Percentiles rank a stretch among this genome's conserved stretches.
Evolutionary conservation across 2,329 filamentous ascomycete genomes (phyloP).

Genomic region (Colletotrichum cereale): DNA sequence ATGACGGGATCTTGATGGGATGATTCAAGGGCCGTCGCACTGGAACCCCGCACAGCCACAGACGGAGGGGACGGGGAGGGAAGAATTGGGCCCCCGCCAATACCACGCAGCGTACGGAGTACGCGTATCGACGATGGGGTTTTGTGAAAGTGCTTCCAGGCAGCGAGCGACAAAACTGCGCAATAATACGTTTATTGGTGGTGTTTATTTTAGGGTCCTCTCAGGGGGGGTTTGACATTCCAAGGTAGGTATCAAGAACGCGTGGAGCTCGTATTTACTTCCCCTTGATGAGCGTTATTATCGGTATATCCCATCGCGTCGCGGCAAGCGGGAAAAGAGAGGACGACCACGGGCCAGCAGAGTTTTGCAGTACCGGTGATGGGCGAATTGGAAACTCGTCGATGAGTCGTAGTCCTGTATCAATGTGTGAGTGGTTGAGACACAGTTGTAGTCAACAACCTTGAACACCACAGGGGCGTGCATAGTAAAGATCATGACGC

Average conservation of each 20-base stretch:
- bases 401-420: background rate
- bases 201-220: background rate
- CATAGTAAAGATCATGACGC: background rate
- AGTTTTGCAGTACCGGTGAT: background rate
- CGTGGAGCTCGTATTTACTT: background rate
- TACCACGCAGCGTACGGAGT: background rate
- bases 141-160: background rate
- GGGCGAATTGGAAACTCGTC: background rate
- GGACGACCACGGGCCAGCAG: background rate
- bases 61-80: background rate
- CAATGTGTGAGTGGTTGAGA: background rate
- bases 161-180: background rate
- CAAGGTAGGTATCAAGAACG: background rate
- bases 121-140: background rate
- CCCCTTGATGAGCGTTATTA: background rate
- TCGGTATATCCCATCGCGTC: background rate
- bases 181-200: background rate
- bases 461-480: background rate
- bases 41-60: constrained; percentile 38
- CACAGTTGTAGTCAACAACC: background rate
- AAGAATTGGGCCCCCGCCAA: background rate
- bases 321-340: constrained; percentile 1
- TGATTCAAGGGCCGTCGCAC: constrained; percentile 16
- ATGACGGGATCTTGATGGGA: constrained; percentile 20
- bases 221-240: background rate